These are phyloP conservation scores for Boletus reticuloceps DNA, from an alignment of 768 basidiomycete genomes.

Conservation along the genomic window DNA sequence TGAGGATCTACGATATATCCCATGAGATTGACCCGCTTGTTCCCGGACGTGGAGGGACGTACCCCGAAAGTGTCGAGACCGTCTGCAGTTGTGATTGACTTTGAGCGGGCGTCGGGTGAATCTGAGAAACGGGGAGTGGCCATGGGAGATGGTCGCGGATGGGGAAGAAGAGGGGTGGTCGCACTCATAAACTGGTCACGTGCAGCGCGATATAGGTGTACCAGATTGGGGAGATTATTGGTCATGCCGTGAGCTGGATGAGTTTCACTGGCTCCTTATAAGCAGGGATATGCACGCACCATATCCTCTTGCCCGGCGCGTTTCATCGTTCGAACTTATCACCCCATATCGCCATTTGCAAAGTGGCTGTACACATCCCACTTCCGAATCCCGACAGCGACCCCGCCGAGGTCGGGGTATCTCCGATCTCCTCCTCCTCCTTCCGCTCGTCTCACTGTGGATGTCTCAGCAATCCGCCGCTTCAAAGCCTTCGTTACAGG, in stretches of 20 bases:
- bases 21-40: neutral
- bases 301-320: too few species aligned
- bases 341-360: neutral
- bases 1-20: slow-evolving; percentile 31
- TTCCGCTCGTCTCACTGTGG: slow-evolving; percentile 53
- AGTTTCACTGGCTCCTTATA: too few species aligned
- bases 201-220: slow-evolving; percentile 14
- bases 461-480: slow-evolving; percentile 89
- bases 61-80: slow-evolving; percentile 76
- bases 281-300: too few species aligned
- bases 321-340: too few species aligned
- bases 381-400: neutral
- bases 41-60: slow-evolving; percentile 26
- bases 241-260: neutral
- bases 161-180: slow-evolving; percentile 2
- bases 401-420: neutral
- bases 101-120: slow-evolving; percentile 77
- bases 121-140: slow-evolving; percentile 42
- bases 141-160: slow-evolving; percentile 21
- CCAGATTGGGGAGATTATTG: slow-evolving; percentile 1
- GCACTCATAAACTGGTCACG: slow-evolving; percentile 20
- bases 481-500: slow-evolving; percentile 88
- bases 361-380: neutral
- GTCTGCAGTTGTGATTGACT: slow-evolving; percentile 76
- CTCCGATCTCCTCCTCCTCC: neutral